Evolutionary conservation across 352 stramenopile species (phyloP).

Genomic region (Chrysophaeum taylorii): DNA sequence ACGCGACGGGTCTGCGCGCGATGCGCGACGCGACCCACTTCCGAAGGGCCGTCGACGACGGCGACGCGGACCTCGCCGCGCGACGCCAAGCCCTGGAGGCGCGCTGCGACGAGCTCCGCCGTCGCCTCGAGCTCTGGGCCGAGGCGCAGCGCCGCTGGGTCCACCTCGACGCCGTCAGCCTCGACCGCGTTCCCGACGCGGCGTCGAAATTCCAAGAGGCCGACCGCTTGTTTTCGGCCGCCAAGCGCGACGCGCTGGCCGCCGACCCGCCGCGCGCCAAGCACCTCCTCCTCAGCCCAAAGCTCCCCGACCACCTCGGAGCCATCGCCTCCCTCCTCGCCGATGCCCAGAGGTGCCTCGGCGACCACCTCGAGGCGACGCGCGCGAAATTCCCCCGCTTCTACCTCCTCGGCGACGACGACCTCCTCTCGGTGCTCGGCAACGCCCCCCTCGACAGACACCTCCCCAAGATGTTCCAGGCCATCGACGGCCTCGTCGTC

Average conservation of each 20-base stretch:
- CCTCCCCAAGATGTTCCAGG: conserved; percentile 98
- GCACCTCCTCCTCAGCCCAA: too few relatives aligned
- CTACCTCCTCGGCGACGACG: conserved; percentile 99
- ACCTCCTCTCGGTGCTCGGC: conserved; percentile 99
- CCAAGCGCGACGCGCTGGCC: conserved; percentile 26
- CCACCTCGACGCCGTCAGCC: conserved; percentile 99
- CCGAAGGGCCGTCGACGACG: conserved; percentile 74
- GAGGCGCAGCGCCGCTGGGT: conserved; percentile 98
- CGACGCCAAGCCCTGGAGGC: conserved; percentile 27
- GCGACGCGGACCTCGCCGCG: conserved; percentile 94
- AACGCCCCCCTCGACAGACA: conserved; percentile 75
- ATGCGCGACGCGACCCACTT: conserved; percentile 99
- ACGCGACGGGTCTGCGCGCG: conserved; percentile 89
- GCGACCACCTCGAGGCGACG: conserved; percentile 98
- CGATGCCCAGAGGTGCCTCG: conserved; percentile 98
- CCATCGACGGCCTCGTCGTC: conserved; percentile 69
- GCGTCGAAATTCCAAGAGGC: conserved; percentile 47
- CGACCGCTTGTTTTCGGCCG: conserved; percentile 39
- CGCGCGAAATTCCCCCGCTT: conserved; percentile 91
- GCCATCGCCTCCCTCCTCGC: conserved; percentile 79
- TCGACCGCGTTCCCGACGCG: conserved; percentile 85
- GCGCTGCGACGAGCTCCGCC: conserved; percentile 53
- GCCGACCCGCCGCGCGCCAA: conserved; percentile 69
- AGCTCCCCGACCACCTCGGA: conserved; percentile 52
- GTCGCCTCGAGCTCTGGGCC: conserved; percentile 97